Evolutionary conservation across 805 yeast species (phyloP).

Genomic region (Scheffersomyces amazonensis): DNA sequence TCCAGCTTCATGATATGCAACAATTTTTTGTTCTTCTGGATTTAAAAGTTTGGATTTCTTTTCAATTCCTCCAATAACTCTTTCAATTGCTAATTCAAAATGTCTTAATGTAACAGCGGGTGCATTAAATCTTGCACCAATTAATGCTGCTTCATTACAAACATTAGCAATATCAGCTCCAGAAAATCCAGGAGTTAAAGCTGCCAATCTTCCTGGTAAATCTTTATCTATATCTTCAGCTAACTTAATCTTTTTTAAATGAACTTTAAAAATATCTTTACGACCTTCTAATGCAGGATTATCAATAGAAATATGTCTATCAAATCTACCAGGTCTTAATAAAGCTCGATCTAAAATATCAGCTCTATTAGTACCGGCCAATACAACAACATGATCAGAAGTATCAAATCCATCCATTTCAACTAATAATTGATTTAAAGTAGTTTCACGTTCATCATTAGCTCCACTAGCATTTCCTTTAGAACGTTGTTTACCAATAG

Average conservation of each 20-base stretch:
- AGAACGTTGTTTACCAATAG: constrained; percentile 92
- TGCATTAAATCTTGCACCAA: constrained; percentile 85
- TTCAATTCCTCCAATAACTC: constrained; percentile 95
- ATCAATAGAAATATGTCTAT: constrained; percentile 88
- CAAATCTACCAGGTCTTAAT: constrained; percentile 96
- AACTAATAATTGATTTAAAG: constrained; percentile 90
- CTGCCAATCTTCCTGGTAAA: constrained; percentile 85
- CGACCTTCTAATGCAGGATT: constrained; percentile 95
- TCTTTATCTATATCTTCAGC: constrained; percentile 39
- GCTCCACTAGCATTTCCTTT: constrained; percentile 76
- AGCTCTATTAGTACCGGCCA: constrained; percentile 96
- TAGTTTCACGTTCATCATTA: constrained; percentile 95
- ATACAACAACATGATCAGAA: constrained; percentile 89
- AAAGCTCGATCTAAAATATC: constrained; percentile 92
- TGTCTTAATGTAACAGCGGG: constrained; percentile 69
- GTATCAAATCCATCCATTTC: constrained; percentile 98
- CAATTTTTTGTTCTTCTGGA: constrained; percentile 82
- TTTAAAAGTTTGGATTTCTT: constrained; percentile 81
- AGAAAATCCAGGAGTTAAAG: constrained; percentile 95
- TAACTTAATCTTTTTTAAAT: constrained; percentile 69
- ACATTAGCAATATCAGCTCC: constrained; percentile 99
- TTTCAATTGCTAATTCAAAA: constrained; percentile 94
- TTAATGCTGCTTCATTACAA: constrained; percentile 95
- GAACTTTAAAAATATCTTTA: constrained; percentile 87
- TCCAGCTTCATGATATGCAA: constrained; percentile 98